Conservation (phyloP, 2,329 filamentous ascomycete species). For the Thelonectria blattea region DNA sequence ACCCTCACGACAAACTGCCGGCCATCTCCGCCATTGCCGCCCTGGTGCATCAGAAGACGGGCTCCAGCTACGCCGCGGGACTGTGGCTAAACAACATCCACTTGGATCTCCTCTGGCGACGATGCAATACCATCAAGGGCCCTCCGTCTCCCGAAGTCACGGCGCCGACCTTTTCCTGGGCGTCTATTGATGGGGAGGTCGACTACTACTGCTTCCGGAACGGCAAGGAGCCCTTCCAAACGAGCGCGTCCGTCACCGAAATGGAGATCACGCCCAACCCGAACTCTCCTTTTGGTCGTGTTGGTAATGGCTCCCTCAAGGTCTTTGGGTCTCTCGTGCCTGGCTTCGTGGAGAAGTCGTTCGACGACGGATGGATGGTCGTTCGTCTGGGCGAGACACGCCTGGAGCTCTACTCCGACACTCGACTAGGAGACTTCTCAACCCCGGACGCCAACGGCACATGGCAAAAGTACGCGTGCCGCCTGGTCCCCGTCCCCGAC, state of each 20-base stretch:
- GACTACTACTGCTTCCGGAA: conserved; percentile 36
- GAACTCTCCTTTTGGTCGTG: conserved; percentile 25
- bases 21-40: conserved; percentile 40
- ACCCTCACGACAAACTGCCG: conserved; percentile 35
- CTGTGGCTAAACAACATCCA: conserved; percentile 38
- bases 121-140: not conserved
- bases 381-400: not conserved
- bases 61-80: conserved; percentile 38
- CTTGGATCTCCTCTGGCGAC: conserved; percentile 33
- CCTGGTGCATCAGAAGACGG: conserved; percentile 28
- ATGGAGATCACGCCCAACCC: conserved; percentile 9
- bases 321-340: conserved; percentile 19
- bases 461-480: conserved; percentile 19
- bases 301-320: conserved; percentile 14
- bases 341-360: conserved; percentile 8
- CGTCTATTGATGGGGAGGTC: conserved; percentile 31
- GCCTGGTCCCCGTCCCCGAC: not conserved
- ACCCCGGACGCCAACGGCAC: not conserved
- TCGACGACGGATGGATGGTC: conserved; percentile 7
- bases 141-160: conserved; percentile 12
- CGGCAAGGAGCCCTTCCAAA: conserved; percentile 23
- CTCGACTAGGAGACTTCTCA: conserved; percentile 15
- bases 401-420: conserved; percentile 15
- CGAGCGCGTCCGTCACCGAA: conserved; percentile 16
- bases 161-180: conserved; percentile 37